Percentiles rank a stretch among this genome's conserved stretches.
Evolutionary conservation across 345 rosid genomes (phyloP).

Genomic region (Eucalyptus guilfoylei): DNA sequence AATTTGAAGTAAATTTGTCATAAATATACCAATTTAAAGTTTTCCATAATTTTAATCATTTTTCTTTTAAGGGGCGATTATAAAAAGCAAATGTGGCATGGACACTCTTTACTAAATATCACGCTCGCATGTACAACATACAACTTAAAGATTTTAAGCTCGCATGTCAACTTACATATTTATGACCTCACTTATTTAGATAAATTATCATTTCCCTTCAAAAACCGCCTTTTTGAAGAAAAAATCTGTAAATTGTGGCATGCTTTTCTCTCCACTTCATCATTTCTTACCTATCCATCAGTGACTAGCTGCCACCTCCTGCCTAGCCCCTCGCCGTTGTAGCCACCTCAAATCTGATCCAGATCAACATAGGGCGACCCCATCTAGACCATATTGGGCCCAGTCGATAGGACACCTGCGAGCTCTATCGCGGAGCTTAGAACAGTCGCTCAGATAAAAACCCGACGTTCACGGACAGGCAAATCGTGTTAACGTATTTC

Average conservation of each 20-base stretch:
- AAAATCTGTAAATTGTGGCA: background rate
- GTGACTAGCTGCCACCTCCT: background rate
- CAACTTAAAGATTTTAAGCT: background rate
- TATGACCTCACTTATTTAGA: background rate
- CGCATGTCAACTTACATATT: background rate
- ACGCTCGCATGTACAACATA: background rate
- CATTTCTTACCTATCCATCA: background rate
- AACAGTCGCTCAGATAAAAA: fast-evolving
- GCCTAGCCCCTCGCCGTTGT: fast-evolving
- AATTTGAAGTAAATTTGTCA: fast-evolving
- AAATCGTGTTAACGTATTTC: fast-evolving
- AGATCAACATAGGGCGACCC: background rate
- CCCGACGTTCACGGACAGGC: fast-evolving
- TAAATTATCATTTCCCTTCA: background rate
- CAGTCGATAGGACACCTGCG: fast-evolving
- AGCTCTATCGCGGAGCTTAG: fast-evolving
- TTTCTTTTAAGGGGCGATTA: background rate
- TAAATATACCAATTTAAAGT: fast-evolving
- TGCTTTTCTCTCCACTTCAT: background rate
- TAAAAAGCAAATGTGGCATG: background rate
- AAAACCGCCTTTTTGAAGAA: fast-evolving
- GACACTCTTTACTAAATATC: background rate
- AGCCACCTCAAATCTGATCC: fast-evolving
- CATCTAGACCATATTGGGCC: background rate
- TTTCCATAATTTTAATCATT: background rate